Evolutionary conservation across 192 early-diverging fungal genomes (phyloP).

Genomic region (Funneliformis mosseae): DNA sequence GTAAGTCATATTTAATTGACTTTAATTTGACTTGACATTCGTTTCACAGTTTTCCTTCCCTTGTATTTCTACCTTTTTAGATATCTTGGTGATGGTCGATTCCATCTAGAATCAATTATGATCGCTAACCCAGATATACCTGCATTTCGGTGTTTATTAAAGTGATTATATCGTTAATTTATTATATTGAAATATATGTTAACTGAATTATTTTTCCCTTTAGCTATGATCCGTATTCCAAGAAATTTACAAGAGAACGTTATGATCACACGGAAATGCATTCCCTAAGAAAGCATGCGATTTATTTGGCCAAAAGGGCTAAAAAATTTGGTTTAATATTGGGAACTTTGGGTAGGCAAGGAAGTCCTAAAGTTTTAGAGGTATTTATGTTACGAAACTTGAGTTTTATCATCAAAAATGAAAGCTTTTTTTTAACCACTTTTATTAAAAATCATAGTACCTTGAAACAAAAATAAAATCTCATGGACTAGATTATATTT

Average conservation of each 20-base stretch:
- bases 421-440: not conserved
- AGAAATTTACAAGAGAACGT: constrained; percentile 87
- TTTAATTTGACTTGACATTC: constrained; percentile 18
- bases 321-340: constrained; percentile 88
- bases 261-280: constrained; percentile 97
- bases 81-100: constrained; percentile 91
- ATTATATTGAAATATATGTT: not conserved
- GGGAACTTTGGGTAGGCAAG: constrained; percentile 96
- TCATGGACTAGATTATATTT: constrained; percentile 63
- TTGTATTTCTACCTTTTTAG: constrained; percentile 30
- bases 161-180: not conserved
- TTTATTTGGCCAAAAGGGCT: constrained; percentile 69
- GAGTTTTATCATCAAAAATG: not conserved
- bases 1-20: constrained; percentile 41
- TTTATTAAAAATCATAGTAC: constrained; percentile 43
- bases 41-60: constrained; percentile 8
- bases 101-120: constrained; percentile 99
- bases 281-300: constrained; percentile 80
- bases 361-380: constrained; percentile 88
- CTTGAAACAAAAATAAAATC: constrained; percentile 69
- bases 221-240: constrained; percentile 91
- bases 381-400: constrained; percentile 38
- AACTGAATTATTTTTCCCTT: constrained; percentile 8
- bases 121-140: constrained; percentile 92
- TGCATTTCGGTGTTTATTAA: constrained; percentile 68